These are phyloP conservation scores for Phycomyces nitens DNA, from an alignment of 192 early-diverging fungal genomes.

Conservation along the genomic window DNA sequence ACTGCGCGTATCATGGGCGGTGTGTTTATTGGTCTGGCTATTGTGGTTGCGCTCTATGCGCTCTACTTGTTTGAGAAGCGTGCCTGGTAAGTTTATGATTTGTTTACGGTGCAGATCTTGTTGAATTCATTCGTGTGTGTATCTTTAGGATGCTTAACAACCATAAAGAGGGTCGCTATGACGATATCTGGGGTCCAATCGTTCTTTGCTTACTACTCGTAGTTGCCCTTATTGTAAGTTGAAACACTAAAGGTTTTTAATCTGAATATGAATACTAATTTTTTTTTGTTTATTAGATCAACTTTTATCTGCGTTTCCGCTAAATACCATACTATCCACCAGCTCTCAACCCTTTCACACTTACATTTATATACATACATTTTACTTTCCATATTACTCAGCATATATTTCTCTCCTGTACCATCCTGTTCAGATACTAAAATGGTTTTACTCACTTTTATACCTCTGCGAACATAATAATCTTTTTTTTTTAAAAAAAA, in stretches of 20 bases:
- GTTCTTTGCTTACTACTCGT: conserved; percentile 50
- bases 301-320: conserved; percentile 19
- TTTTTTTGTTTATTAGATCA: not conserved
- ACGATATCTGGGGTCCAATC: conserved; percentile 34
- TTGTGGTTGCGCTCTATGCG: conserved; percentile 30
- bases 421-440: too few relatives aligned
- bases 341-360: too few relatives aligned
- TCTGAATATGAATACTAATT: not conserved
- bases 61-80: conserved; percentile 33
- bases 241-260: not conserved
- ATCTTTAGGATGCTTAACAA: conserved; percentile 32
- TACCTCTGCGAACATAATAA: too few relatives aligned
- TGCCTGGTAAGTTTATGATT: conserved; percentile 19
- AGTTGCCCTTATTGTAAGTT: conserved; percentile 40
- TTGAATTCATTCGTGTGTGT: not conserved
- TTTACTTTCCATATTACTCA: too few relatives aligned
- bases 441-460: too few relatives aligned
- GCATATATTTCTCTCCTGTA: too few relatives aligned
- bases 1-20: conserved; percentile 17
- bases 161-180: conserved; percentile 55
- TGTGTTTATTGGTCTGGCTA: conserved; percentile 29
- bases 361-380: too few relatives aligned
- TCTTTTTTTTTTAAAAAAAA: too few relatives aligned
- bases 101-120: not conserved
- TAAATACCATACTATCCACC: too few relatives aligned